Base-by-base conservation (phyloP, 192 early-diverging fungal genomes). In the Hyaloraphidium curvatum region DNA sequence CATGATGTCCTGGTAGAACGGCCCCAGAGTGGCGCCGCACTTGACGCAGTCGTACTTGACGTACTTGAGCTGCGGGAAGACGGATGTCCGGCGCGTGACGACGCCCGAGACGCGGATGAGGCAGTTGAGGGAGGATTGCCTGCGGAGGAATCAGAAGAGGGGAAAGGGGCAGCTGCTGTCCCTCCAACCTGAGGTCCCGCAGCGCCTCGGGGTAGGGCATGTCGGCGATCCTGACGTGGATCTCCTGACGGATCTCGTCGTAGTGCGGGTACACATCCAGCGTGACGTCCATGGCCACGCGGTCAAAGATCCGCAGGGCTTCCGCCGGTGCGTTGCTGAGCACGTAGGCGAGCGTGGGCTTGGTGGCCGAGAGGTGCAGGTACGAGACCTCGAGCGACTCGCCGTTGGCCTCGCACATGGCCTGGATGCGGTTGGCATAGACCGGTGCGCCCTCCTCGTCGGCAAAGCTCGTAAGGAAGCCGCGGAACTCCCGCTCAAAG, bases 51-150 rank as follows among this genome's bases (percentile, higher is more conserved):
- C 83, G 62, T 86, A 95, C 66, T 91, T 92, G 33, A 95, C 86
- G 60, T 86, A 89, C 66, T 91, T 95, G 40, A 97, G 74, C 65
- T 97, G 94, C 28, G 94, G 91, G 60, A 92, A 97, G 14, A 97
- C 91, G 26, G 85, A 85, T 1, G 90, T 89, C 52, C 94, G 81
- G 21, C 87, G 69, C 2, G 87, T 93, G 5, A 97, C 89, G 0
- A 94, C 88, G 55, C 94, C 94, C 28, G 78, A 71, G 3, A 97
- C 81, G 19, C 86, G 77, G 28, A 97, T 83, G 19, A 97, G 69
- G 35, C 80, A 85, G 72, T 95, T 95, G 33, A 97, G 67, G 65
- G 95, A 84, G 21, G 71, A 63, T 70, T 95, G 90, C 54, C 93
- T 65, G 59, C 1, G 28, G 3, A 35, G 21, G 19, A n/a, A n/a